phyloP scores from a whole-genome alignment of 2,329 filamentous ascomycete species.

The Pochonia chlamydosporia region DNA sequence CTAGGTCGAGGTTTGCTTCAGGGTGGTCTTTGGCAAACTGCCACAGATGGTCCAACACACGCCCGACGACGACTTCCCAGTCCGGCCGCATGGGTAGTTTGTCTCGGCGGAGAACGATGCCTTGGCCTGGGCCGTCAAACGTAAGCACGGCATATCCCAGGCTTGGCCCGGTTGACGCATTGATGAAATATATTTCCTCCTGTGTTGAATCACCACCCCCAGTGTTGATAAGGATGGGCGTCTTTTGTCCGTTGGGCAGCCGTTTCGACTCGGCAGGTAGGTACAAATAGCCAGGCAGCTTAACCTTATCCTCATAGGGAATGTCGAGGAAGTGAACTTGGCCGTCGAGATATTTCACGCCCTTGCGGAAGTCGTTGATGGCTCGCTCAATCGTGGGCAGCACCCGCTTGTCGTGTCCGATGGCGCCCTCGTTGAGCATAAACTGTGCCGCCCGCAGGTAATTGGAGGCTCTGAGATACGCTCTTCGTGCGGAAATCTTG shows the following conservation, averaged over 20 bases:
- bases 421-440: constrained; percentile 15
- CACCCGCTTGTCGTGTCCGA: constrained; percentile 21
- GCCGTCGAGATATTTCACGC: constrained; percentile 21
- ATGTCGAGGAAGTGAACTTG: constrained; percentile 25
- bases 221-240: constrained; percentile 27
- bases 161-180: no score
- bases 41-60: not conserved
- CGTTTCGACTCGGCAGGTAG: constrained; percentile 20
- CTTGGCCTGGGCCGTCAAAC: not conserved
- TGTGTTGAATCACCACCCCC: constrained; percentile 30
- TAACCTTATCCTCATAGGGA: constrained; percentile 27
- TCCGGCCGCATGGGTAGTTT: not conserved
- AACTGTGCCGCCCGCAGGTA: constrained; percentile 31
- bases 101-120: not conserved
- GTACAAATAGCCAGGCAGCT: constrained; percentile 30
- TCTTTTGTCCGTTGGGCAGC: constrained; percentile 19
- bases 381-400: constrained; percentile 19
- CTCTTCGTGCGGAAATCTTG: constrained; percentile 23
- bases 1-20: not conserved
- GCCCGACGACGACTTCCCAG: not conserved
- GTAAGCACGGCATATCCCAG: not conserved
- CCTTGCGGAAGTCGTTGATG: constrained; percentile 20
- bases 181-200: constrained; percentile 35
- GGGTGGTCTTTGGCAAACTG: not conserved
- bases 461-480: constrained; percentile 34